phyloP scores from a whole-genome alignment of 1,284 basidiomycete species.

The Paramarasmius palmivorus region DNA sequence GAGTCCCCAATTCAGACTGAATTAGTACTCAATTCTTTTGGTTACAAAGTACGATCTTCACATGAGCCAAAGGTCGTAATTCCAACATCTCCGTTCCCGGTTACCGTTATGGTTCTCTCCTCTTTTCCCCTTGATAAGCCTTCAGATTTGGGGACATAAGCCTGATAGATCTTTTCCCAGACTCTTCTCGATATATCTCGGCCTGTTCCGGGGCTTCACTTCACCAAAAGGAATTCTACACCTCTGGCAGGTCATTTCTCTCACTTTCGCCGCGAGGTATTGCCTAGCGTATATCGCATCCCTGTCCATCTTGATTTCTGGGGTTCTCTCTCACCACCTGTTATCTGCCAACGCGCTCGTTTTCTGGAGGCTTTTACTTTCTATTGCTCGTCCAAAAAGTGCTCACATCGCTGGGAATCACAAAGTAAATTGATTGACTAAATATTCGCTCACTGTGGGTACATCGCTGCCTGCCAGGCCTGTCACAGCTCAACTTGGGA shows the following conservation, averaged over 20 bases:
- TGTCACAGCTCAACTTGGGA: neutral
- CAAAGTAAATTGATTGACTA: neutral
- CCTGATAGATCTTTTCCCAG: neutral
- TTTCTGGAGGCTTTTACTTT: neutral
- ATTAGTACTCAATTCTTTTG: neutral
- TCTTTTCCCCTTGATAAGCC: conserved; percentile 1
- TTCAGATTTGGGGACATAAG: neutral
- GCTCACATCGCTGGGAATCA: neutral
- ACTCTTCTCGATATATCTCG: conserved; percentile 4
- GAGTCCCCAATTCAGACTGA: neutral
- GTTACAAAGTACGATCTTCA: neutral
- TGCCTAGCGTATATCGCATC: too few relatives aligned
- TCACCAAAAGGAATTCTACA: neutral
- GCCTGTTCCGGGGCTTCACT: neutral
- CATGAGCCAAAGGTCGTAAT: conserved; percentile 8
- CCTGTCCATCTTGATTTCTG: too few relatives aligned
- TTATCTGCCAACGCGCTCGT: too few relatives aligned
- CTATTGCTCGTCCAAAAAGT: neutral
- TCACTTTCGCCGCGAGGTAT: neutral
- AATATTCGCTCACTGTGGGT: neutral
- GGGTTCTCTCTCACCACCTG: too few relatives aligned
- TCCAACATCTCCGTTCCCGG: conserved; percentile 12
- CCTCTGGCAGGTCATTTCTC: neutral
- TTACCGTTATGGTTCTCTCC: conserved; percentile 9
- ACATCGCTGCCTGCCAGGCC: neutral